Percentiles rank a stretch among this genome's conserved stretches.
Evolutionary conservation across 129 eudicot genomes (phyloP).

Genomic region (Ambrosia trifida): DNA sequence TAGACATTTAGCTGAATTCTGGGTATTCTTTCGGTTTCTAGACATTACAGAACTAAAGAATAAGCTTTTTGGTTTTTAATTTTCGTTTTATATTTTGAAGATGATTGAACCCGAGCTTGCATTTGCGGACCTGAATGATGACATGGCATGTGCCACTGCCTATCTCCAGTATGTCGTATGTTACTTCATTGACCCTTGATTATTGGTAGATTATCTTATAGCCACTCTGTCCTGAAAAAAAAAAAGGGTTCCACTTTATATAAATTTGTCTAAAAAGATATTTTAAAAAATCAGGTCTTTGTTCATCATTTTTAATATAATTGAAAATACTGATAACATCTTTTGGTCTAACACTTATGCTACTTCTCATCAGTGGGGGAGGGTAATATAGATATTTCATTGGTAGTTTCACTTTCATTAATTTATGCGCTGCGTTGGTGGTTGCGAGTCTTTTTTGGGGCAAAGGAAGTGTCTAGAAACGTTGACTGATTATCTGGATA

Average conservation of each 20-base stretch:
- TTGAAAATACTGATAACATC: background rate
- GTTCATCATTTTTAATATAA: constrained; percentile 19
- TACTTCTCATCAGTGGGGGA: background rate
- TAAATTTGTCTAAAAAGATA: background rate
- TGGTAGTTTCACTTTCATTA: background rate
- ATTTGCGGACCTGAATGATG: constrained; percentile 93
- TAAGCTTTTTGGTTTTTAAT: constrained; percentile 12
- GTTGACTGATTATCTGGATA: background rate
- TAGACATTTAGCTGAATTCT: constrained; percentile 95
- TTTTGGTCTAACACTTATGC: background rate
- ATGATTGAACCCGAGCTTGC: constrained; percentile 99
- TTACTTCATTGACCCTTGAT: constrained; percentile 46
- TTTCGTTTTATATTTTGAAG: constrained; percentile 38
- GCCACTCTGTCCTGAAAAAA: constrained; percentile 4
- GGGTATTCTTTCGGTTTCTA: constrained; percentile 53
- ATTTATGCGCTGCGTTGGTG: background rate
- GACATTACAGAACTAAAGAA: constrained; percentile 16
- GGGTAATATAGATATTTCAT: background rate
- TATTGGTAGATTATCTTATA: constrained; percentile 23
- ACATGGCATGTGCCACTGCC: constrained; percentile 99
- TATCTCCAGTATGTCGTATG: constrained; percentile 99
- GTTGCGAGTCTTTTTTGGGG: background rate
- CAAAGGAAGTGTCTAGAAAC: background rate
- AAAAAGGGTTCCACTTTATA: constrained; percentile 8
- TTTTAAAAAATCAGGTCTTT: background rate